Conservation (phyloP, 768 basidiomycete genomes). For the Boletus huronensis region DNA sequence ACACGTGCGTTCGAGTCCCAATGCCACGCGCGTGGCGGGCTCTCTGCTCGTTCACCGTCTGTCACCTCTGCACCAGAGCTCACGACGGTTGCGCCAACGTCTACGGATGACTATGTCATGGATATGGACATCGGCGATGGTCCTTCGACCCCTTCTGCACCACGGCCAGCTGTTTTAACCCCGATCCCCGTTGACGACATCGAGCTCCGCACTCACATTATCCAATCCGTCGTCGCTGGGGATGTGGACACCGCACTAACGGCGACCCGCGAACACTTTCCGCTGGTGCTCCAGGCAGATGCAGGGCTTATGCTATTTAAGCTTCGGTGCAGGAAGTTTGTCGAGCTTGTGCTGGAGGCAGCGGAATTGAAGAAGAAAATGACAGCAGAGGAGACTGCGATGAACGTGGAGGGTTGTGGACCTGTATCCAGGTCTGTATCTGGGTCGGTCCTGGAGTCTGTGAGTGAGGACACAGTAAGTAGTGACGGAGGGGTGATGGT, state of each 20-base stretch:
- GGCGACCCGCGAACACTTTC: slow-evolving; percentile 54
- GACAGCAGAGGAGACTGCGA: slow-evolving; percentile 38
- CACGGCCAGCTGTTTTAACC: slow-evolving; percentile 9
- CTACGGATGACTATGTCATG: slow-evolving; percentile 39
- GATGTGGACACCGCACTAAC: slow-evolving; percentile 67
- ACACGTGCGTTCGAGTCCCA: slow-evolving; percentile 65
- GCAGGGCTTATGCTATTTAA: slow-evolving; percentile 75
- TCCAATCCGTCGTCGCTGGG: slow-evolving; percentile 63
- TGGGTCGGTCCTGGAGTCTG: slow-evolving; percentile 25
- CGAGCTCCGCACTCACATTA: slow-evolving; percentile 64
- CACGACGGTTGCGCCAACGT: slow-evolving; percentile 4
- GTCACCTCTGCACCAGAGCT: slow-evolving; percentile 1
- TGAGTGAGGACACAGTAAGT: slow-evolving; percentile 34
- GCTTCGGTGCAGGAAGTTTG: slow-evolving; percentile 79
- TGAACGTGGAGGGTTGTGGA: slow-evolving; percentile 27
- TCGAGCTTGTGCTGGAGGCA: slow-evolving; percentile 74
- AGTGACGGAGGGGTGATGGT: slow-evolving; percentile 43
- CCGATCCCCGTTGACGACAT: slow-evolving; percentile 48
- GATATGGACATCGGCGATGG: slow-evolving; percentile 43
- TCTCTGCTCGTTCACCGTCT: slow-evolving; percentile 11
- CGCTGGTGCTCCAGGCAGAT: slow-evolving; percentile 62
- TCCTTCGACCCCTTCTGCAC: slow-evolving; percentile 7
- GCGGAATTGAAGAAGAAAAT: slow-evolving; percentile 65
- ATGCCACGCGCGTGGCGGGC: slow-evolving; percentile 28
- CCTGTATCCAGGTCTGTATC: slow-evolving; percentile 24